Evolutionary conservation across 371 early-diverging fungal species (phyloP).

Genomic region (Apophysomyces ossiformis): DNA sequence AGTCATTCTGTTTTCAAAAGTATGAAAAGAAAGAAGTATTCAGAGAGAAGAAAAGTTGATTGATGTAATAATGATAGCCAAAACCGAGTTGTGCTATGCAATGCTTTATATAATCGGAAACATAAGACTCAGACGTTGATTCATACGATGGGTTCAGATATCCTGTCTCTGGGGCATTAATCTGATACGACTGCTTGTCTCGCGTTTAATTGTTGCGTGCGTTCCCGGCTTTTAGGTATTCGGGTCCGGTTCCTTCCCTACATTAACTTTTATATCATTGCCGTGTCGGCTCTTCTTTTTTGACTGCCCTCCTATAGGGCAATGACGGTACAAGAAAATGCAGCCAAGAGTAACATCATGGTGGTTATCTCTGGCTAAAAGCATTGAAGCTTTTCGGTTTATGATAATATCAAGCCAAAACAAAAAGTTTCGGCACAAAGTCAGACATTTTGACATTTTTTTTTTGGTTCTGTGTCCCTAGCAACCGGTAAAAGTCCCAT

Average conservation of each 20-base stretch:
- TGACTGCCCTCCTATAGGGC: too few species aligned
- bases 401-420: not conserved
- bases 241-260: slow-evolving; percentile 4
- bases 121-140: slow-evolving; percentile 10
- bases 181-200: not conserved
- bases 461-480: not conserved
- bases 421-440: not conserved
- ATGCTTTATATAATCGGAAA: slow-evolving; percentile 1
- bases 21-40: not conserved
- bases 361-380: not conserved
- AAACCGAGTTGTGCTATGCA: not conserved
- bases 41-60: not conserved
- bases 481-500: slow-evolving; percentile 14
- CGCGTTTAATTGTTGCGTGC: slow-evolving; percentile 2
- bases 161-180: not conserved
- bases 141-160: slow-evolving; percentile 3
- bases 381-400: too few species aligned
- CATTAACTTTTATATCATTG: not conserved
- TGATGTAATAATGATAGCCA: not conserved
- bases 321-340: too few species aligned
- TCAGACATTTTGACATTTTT: not conserved
- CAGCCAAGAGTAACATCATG: not conserved
- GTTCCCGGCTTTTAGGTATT: not conserved
- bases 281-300: not conserved
- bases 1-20: not conserved